Base-by-base conservation (phyloP, 2,329 filamentous ascomycete genomes). In the Aureobasidium sp. region DNA sequence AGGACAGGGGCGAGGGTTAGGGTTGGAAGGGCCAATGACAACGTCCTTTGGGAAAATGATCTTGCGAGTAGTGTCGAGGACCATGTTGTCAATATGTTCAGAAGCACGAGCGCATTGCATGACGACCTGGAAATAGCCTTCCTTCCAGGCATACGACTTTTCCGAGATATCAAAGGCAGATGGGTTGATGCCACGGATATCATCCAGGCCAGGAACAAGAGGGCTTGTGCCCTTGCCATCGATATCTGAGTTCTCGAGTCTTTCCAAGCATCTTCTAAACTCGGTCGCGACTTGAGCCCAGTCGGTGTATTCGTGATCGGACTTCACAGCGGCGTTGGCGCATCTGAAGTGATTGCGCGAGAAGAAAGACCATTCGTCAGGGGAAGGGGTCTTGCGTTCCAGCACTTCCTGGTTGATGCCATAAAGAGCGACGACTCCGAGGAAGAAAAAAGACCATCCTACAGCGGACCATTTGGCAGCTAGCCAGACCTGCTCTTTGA, bases 11-110 rank as follows among this genome's bases (percentile, higher is more conserved):
- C 82, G 84, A 1, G 92, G 92, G 63, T 86, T 81, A 0, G 90
- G 90, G 72, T 97, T 97, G 4, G 89, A 91, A 0, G 91, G 90
- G 0, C 92, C 92, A 53, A 89, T 81, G 60, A 97, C 84, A 65
- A 88, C 85, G 50, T 89, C 86, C 6, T 84, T 82, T 0, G 89
- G 86, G 67, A 90, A 93, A 34, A 88, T 82, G 29, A 88, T 75
- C 46, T 82, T 81, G 65, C 85, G 81, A 9, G 82, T 87, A 48
- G 76, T 84, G 73, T 96, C 91, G 47, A 82, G 79, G 17, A 95
- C 80, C 82, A 87, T 91, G 52, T 88, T 88, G 66, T 96, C 90
- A 27, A 95, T 77, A 67, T 92, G 85, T 75, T 97, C 92, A 5
- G 91, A 86, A 0, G 87, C 85, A 66, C 84, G 84, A 0, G 88